phyloP scores from a whole-genome alignment of 495 filamentous ascomycete species.

The Hamigera avellanea region DNA sequence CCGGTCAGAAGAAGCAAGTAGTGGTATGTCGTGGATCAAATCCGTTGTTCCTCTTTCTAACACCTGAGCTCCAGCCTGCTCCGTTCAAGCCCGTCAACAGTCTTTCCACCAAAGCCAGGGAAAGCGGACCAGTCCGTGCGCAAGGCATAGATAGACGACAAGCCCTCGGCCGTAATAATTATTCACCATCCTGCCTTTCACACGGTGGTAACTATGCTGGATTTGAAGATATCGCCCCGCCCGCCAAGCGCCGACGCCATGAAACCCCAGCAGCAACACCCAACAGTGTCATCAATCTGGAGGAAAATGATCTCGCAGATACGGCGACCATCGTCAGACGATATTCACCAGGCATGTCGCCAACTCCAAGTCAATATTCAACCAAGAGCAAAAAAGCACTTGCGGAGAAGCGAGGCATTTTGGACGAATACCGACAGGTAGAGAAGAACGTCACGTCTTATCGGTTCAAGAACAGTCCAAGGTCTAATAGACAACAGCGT shows the following conservation, averaged over 20 bases:
- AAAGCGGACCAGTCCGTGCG: slow-evolving; percentile 30
- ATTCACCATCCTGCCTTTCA: too few species aligned
- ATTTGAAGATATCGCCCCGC: slow-evolving; percentile 12
- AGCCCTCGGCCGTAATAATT: too few species aligned
- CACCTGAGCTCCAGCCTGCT: too few species aligned
- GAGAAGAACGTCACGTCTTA: slow-evolving; percentile 8
- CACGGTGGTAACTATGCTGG: slow-evolving; percentile 5
- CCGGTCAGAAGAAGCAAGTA: slow-evolving; percentile 1
- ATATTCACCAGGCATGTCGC: slow-evolving; percentile 8
- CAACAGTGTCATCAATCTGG: slow-evolving; percentile 8
- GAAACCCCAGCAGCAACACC: slow-evolving; percentile 5
- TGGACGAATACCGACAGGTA: slow-evolving; percentile 12
- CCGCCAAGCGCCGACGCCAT: slow-evolving; percentile 22
- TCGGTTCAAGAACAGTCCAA: slow-evolving; percentile 3
- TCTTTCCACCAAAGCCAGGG: slow-evolving; percentile 17
- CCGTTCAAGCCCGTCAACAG: slow-evolving; percentile 19
- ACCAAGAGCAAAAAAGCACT: slow-evolving; percentile 6
- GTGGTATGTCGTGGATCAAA: too few species aligned
- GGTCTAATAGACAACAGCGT: slow-evolving; percentile 1
- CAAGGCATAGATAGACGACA: slow-evolving; percentile 8
- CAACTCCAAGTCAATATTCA: slow-evolving; percentile 11
- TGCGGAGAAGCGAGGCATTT: not conserved
- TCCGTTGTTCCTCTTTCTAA: too few species aligned
- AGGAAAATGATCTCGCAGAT: slow-evolving; percentile 5
- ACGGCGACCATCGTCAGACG: slow-evolving; percentile 4